These are phyloP conservation scores for Cymbidium sinense DNA, from an alignment of 106 monocot genomes.

Conservation along the genomic window DNA sequence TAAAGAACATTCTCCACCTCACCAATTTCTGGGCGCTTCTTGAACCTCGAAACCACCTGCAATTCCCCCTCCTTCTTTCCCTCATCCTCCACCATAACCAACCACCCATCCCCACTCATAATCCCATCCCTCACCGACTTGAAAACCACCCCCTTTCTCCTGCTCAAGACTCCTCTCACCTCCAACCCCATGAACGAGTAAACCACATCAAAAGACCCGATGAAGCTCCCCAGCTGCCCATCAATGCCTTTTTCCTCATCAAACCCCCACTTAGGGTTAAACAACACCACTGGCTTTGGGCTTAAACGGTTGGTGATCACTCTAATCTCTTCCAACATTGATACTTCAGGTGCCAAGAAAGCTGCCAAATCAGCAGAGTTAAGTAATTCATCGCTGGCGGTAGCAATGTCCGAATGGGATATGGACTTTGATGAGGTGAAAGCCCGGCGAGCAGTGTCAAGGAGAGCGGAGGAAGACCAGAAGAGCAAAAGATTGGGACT, in stretches of 20 bases:
- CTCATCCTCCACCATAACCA: slow-evolving; percentile 73
- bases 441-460: slow-evolving; percentile 18
- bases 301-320: slow-evolving; percentile 27
- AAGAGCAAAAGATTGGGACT: slow-evolving; percentile 34
- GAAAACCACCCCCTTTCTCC: slow-evolving; percentile 63
- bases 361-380: slow-evolving; percentile 54
- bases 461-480: slow-evolving; percentile 38
- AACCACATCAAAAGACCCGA: slow-evolving; percentile 72
- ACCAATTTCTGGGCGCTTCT: slow-evolving; percentile 58
- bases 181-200: slow-evolving; percentile 94
- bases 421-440: slow-evolving; percentile 20
- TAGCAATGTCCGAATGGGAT: slow-evolving; percentile 29
- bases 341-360: slow-evolving; percentile 44
- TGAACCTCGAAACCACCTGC: slow-evolving; percentile 72
- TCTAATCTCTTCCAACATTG: slow-evolving; percentile 44
- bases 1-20: slow-evolving; percentile 92
- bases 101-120: slow-evolving; percentile 50
- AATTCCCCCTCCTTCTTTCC: slow-evolving; percentile 31
- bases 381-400: slow-evolving; percentile 12
- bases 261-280: slow-evolving; percentile 84
- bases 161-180: slow-evolving; percentile 71
- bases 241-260: slow-evolving; percentile 56
- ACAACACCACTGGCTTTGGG: slow-evolving; percentile 70
- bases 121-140: slow-evolving; percentile 59
- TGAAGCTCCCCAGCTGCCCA: slow-evolving; percentile 29